Evolutionary conservation across 148 eudicot species (phyloP).

Genomic region (Chenopodium suecicum): DNA sequence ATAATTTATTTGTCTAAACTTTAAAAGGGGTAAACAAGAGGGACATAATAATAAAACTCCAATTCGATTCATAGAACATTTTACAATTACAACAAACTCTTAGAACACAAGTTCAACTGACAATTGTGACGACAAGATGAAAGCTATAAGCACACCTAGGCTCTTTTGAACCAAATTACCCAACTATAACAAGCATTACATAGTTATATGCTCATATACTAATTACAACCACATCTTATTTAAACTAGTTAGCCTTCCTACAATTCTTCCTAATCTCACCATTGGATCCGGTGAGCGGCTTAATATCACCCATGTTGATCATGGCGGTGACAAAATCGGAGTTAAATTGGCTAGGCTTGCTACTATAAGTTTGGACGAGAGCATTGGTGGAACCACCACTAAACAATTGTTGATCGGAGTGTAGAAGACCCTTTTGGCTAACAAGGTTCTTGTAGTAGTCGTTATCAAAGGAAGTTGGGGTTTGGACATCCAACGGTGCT

Average conservation of each 20-base stretch:
- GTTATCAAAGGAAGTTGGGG: conserved; percentile 52
- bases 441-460: conserved; percentile 46
- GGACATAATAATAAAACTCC: neutral
- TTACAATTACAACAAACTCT: neutral
- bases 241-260: conserved; percentile 38
- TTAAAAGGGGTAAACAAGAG: no score
- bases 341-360: conserved; percentile 23
- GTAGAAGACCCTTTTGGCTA: conserved; percentile 48
- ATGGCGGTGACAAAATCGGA: conserved; percentile 52
- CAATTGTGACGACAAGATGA: neutral
- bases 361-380: conserved; percentile 31
- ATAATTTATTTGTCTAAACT: no score
- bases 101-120: neutral
- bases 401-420: conserved; percentile 60
- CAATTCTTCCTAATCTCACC: conserved; percentile 73
- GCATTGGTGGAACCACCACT: conserved; percentile 59
- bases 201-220: neutral
- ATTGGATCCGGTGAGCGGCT: conserved; percentile 56
- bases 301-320: conserved; percentile 65
- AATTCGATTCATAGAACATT: neutral
- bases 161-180: neutral
- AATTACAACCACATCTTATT: neutral
- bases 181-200: neutral
- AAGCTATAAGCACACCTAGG: neutral
- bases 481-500: conserved; percentile 54